phyloP scores from a whole-genome alignment of 495 filamentous ascomycete species.

The Talaromyces wortmannii region DNA sequence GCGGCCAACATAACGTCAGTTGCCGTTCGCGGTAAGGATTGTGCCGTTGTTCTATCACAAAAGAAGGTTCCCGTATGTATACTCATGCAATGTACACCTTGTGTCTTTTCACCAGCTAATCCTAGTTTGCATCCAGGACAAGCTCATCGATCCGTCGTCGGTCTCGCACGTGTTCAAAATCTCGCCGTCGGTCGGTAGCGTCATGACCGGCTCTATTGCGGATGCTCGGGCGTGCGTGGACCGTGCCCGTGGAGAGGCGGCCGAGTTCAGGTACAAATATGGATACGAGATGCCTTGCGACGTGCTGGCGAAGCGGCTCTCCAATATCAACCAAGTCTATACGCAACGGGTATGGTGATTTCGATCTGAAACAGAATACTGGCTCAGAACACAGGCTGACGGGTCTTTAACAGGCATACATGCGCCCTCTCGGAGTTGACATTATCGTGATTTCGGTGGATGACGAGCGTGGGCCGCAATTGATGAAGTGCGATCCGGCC shows the following conservation, averaged over 20 bases:
- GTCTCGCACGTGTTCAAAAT: slow-evolving; percentile 97
- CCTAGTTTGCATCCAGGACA: slow-evolving; percentile 57
- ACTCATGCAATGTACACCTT: neutral
- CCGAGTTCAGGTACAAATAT: slow-evolving; percentile 95
- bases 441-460: slow-evolving; percentile 92
- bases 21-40: slow-evolving; percentile 91
- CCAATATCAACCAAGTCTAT: slow-evolving; percentile 98
- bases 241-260: slow-evolving; percentile 90
- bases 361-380: neutral
- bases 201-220: slow-evolving; percentile 98
- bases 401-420: slow-evolving; percentile 66
- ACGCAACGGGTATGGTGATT: slow-evolving; percentile 79
- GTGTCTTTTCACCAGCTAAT: neutral
- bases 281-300: slow-evolving; percentile 99
- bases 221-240: slow-evolving; percentile 89
- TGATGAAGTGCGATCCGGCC: slow-evolving; percentile 97
- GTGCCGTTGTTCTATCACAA: slow-evolving; percentile 93
- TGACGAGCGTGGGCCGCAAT: slow-evolving; percentile 85
- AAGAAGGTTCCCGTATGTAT: slow-evolving; percentile 95
- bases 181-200: slow-evolving; percentile 92
- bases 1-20: slow-evolving; percentile 98
- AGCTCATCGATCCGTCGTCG: slow-evolving; percentile 94
- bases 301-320: slow-evolving; percentile 89
- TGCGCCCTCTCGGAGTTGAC: slow-evolving; percentile 94
- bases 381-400: slow-evolving; percentile 5